Evolutionary conservation across 495 filamentous ascomycete genomes (phyloP).

Genomic region (Amniculicola lignicola): DNA sequence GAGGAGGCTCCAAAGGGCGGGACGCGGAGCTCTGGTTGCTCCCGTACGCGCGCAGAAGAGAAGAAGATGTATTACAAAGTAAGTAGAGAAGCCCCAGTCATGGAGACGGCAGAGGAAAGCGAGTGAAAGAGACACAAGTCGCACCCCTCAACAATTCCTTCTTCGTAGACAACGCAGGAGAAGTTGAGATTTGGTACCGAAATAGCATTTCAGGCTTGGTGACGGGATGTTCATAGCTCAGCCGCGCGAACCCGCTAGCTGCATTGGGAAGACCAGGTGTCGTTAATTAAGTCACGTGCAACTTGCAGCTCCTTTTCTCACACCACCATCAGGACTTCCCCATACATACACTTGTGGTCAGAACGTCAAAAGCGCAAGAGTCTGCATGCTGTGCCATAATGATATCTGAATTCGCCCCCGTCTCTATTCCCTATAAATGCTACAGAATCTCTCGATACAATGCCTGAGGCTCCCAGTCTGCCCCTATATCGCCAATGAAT

Average conservation of each 20-base stretch:
- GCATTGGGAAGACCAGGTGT: background rate
- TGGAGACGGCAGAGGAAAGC: background rate
- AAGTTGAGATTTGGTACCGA: conserved; percentile 5
- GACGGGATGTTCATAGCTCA: conserved; percentile 10
- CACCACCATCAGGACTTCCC: too few species aligned
- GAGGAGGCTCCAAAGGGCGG: background rate
- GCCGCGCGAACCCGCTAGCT: conserved; percentile 7
- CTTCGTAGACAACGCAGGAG: conserved; percentile 9
- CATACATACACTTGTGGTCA: too few species aligned
- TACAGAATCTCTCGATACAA: too few species aligned
- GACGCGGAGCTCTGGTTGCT: background rate
- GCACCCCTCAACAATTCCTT: conserved; percentile 8
- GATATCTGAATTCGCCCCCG: too few species aligned
- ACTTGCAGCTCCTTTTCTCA: background rate
- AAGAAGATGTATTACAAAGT: conserved; percentile 31
- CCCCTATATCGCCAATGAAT: too few species aligned
- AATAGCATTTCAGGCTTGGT: conserved; percentile 21
- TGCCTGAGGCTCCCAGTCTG: too few species aligned
- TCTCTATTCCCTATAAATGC: too few species aligned
- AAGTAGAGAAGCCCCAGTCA: background rate
- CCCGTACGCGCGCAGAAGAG: conserved; percentile 7
- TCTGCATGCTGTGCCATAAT: too few species aligned
- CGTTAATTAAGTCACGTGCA: too few species aligned
- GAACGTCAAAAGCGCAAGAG: too few species aligned
- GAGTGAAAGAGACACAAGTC: background rate